These are phyloP conservation scores for Cyanidiococcus yangmingshanensis DNA, from an alignment of 23 red algal genomes.

Conservation along the genomic window DNA sequence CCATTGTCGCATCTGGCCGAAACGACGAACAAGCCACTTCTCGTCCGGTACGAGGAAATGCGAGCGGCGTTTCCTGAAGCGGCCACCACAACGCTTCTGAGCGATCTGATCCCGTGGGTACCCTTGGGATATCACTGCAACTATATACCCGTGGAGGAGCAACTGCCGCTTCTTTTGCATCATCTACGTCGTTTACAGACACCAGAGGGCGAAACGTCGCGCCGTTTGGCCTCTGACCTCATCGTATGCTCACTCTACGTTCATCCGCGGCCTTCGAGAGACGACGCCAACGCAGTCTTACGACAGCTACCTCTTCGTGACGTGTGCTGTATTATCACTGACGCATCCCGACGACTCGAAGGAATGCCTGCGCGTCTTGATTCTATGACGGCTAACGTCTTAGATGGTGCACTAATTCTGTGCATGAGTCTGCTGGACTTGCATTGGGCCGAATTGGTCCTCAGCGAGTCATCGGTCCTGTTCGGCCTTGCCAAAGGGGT, in stretches of 20 bases:
- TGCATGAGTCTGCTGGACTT: background rate
- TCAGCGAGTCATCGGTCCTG: background rate
- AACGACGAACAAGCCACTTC: background rate
- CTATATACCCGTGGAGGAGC: background rate
- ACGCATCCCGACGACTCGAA: background rate
- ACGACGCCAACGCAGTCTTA: background rate
- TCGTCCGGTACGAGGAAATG: background rate
- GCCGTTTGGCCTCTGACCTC: background rate
- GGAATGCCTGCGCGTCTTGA: background rate
- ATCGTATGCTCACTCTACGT: background rate
- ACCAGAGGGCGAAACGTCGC: background rate
- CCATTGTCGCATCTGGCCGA: background rate
- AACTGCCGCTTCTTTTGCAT: background rate
- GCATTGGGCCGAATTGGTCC: background rate
- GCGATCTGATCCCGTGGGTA: background rate
- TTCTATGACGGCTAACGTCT: background rate
- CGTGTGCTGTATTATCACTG: background rate
- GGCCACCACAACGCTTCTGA: background rate
- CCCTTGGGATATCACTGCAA: background rate
- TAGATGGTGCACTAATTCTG: background rate
- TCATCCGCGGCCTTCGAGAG: background rate
- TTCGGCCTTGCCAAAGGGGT: background rate
- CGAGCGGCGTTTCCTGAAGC: background rate
- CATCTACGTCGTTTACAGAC: background rate
- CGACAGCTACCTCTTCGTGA: background rate